Evolutionary conservation across 1,139 yeast species (phyloP), one percentile per base, ranked within the genome.

Genomic region (Spencermartinsiella ligniputridi): DNA sequence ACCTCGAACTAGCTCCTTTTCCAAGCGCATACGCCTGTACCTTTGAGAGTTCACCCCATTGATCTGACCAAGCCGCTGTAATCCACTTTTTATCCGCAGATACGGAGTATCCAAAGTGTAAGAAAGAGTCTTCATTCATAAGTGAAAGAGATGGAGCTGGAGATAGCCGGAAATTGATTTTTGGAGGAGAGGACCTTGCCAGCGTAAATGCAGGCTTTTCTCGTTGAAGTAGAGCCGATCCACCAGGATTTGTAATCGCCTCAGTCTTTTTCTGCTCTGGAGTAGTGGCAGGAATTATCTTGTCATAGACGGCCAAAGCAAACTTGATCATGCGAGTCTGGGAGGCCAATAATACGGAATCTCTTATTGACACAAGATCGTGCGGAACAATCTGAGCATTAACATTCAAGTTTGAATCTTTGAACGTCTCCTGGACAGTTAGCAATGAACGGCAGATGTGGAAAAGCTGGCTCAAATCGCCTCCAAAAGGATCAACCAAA

Each of bases 21-120:
- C 46, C 38, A 35, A 63, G 66, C 52, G 75, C 71, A 34, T 77
- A 59, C 2, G 90, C 76, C 53, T 81, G 83, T 1, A 82, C 75
- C 46, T 72, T 72, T 6, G 82, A 77, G 5, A 78, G 72, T 8
- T 71, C 70, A 0, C 96, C 96, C 57, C 76, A 74, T 41, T 92
- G 92, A 58, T 90, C 96, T 0, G 95, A 75, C 95, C 97, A 88
- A 0, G 95, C 83, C 0, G 88, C 95, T 21, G 83, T 79, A 40
- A 88, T 72, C 96, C 97, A 90, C 47, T 77, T 79, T 50, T 79
- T 81, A 59, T 90, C 96, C 3, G 77, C 71, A 0, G 96, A 84
- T 43, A 95, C 63, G 30, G 89, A 88, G 57, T 89, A 92, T 0
- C 96, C 90, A 22, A 92, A 71, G 60, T 90, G 97, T 33, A 92